Percentiles rank a stretch among this genome's conserved stretches.
Conservation (phyloP, 768 basidiomycete genomes). For the Rhodocollybia butyracea region DNA sequence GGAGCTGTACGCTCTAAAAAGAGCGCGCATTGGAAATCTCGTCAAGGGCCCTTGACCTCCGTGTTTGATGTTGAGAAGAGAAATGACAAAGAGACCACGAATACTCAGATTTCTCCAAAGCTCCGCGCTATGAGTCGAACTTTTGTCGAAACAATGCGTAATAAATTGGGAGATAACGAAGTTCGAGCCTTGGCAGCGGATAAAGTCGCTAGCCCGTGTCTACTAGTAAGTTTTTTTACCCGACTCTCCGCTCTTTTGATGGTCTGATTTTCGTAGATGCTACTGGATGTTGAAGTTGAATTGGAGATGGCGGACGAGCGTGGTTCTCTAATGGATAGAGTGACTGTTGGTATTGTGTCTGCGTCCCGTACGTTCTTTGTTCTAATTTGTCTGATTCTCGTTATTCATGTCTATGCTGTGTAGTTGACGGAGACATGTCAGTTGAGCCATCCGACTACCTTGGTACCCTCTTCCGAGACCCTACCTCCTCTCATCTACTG, state of each 20-base stretch:
- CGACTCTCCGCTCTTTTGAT: conserved; percentile 2
- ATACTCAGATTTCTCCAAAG: conserved; percentile 35
- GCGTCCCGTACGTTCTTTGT: conserved; percentile 47
- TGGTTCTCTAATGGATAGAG: conserved; percentile 77
- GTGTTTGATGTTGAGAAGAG: conserved; percentile 54
- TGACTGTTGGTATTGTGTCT: conserved; percentile 74
- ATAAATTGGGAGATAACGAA: conserved; percentile 63
- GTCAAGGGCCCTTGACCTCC: conserved; percentile 78
- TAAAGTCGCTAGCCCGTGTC: conserved; percentile 72
- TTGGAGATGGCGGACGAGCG: conserved; percentile 52
- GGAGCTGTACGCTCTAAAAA: conserved; percentile 76
- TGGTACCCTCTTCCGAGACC: conserved; percentile 76
- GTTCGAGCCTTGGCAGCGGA: conserved; percentile 72
- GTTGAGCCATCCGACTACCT: conserved; percentile 74
- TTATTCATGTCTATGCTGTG: conserved; percentile 2
- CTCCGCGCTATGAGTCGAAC: conserved; percentile 44
- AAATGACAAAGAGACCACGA: conserved; percentile 27
- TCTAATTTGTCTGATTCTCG: background rate
- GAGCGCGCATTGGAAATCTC: conserved; percentile 77
- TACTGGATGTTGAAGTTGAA: conserved; percentile 80
- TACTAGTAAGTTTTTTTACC: conserved; percentile 52
- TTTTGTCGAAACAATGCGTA: conserved; percentile 50
- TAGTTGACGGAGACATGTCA: conserved; percentile 36
- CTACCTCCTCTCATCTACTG: conserved; percentile 87
- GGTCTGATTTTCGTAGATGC: conserved; percentile 46